These are phyloP conservation scores for Taiozyma sp. DNA, from an alignment of 1,139 yeast genomes.

Conservation along the genomic window DNA sequence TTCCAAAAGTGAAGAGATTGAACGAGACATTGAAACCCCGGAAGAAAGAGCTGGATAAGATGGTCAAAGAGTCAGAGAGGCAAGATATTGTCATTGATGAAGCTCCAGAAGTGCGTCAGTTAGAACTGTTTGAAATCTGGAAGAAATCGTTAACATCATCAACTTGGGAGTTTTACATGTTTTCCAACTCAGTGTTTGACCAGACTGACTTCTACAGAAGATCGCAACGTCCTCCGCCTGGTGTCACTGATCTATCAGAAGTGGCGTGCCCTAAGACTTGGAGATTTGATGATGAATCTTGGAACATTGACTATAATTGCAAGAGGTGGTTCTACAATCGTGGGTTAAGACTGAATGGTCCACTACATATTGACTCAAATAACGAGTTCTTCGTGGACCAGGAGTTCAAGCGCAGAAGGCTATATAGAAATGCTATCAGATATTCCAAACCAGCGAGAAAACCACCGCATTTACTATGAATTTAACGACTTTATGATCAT, in stretches of 20 bases:
- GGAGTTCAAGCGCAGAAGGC: constrained; percentile 50
- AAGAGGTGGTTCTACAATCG: constrained; percentile 47
- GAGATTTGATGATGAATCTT: constrained; percentile 63
- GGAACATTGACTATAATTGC: constrained; percentile 61
- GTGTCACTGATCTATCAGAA: constrained; percentile 49
- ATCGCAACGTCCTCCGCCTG: constrained; percentile 61
- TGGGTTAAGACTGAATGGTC: constrained; percentile 44
- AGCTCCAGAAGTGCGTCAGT: constrained; percentile 50
- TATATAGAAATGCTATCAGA: constrained; percentile 44
- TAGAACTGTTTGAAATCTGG: constrained; percentile 75
- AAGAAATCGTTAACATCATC: constrained; percentile 53
- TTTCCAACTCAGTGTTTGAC: constrained; percentile 47
- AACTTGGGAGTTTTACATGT: constrained; percentile 50
- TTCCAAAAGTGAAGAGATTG: constrained; percentile 29
- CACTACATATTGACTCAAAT: constrained; percentile 39
- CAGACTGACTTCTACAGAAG: constrained; percentile 42
- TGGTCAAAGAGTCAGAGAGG: constrained; percentile 34
- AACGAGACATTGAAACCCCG: constrained; percentile 16
- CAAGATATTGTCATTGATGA: constrained; percentile 62
- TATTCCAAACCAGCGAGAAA: constrained; percentile 39
- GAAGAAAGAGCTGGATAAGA: constrained; percentile 21
- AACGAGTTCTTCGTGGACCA: constrained; percentile 49
- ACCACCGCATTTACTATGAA: constrained; percentile 22
- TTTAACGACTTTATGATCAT: neutral
- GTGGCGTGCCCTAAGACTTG: constrained; percentile 70